Conservation (phyloP, 2,329 filamentous ascomycete species). For the Colletotrichum tropicicola region DNA sequence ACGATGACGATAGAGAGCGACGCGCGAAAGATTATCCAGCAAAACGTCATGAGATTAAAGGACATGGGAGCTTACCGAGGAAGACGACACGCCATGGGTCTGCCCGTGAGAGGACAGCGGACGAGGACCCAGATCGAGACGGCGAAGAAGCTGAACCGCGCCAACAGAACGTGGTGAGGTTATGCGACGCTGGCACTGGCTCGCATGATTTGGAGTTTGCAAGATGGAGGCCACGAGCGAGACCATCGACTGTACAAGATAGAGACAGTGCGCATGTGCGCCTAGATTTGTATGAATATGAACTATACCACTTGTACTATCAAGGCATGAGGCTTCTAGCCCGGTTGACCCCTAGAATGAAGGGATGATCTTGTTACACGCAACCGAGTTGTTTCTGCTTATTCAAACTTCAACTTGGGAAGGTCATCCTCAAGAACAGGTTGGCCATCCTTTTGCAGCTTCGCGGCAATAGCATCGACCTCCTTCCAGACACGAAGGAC, state of each 20-base stretch:
- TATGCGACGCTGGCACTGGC: background rate
- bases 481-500: conserved; percentile 85
- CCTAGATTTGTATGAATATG: conserved; percentile 28
- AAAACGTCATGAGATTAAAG: conserved; percentile 86
- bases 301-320: conserved; percentile 23
- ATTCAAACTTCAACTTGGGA: conserved; percentile 18
- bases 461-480: conserved; percentile 75
- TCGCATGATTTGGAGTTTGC: background rate
- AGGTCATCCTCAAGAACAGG: conserved; percentile 64
- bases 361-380: too few relatives aligned
- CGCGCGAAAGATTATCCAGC: conserved; percentile 76
- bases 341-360: too few relatives aligned
- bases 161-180: conserved; percentile 56
- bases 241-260: conserved; percentile 37
- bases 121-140: conserved; percentile 79
- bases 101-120: conserved; percentile 90
- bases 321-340: background rate
- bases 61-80: conserved; percentile 93
- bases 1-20: conserved; percentile 96
- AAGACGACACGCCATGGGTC: conserved; percentile 87
- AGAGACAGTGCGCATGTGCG: conserved; percentile 3
- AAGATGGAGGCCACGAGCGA: background rate
- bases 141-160: conserved; percentile 68
- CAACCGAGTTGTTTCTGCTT: background rate
- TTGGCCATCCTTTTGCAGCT: conserved; percentile 68